phyloP scores from a whole-genome alignment of 2,329 filamentous ascomycete species.

The Phyllosticta citrichinensis region DNA sequence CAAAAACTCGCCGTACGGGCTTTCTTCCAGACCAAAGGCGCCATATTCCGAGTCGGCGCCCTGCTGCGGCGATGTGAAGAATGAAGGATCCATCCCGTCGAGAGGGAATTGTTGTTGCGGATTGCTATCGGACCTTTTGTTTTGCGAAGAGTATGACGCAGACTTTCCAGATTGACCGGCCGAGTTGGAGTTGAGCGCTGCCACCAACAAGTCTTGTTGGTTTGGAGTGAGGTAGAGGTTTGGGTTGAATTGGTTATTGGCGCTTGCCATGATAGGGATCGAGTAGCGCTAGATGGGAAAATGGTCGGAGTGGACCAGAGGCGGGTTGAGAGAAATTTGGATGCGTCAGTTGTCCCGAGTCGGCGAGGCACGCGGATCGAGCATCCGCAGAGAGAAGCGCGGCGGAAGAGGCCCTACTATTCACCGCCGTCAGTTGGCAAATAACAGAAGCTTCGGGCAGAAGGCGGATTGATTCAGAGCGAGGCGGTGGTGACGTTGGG shows the following conservation, averaged over 20 bases:
- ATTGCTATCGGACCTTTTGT: constrained; percentile 15
- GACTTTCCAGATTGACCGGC: constrained; percentile 19
- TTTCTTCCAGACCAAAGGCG: constrained; percentile 51
- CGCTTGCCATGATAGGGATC: constrained; percentile 23
- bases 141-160: not conserved
- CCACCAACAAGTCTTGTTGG: constrained; percentile 39
- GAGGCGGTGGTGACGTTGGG: not conserved
- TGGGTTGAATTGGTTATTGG: constrained; percentile 29
- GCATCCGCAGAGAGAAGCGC: not conserved
- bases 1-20: constrained; percentile 75
- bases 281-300: not conserved
- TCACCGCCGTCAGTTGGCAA: not conserved
- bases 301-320: not conserved
- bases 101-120: constrained; percentile 23
- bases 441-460: not conserved
- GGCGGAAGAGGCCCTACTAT: not conserved
- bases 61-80: constrained; percentile 31
- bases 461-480: not conserved
- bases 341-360: not conserved
- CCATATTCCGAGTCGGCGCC: constrained; percentile 36
- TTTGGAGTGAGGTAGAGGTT: constrained; percentile 35
- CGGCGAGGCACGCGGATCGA: not conserved
- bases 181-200: constrained; percentile 37
- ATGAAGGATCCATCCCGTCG: constrained; percentile 24
- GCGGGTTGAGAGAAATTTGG: not conserved